These are phyloP conservation scores for Gossypium raimondii DNA, from an alignment of 345 rosid genomes.

Conservation along the genomic window DNA sequence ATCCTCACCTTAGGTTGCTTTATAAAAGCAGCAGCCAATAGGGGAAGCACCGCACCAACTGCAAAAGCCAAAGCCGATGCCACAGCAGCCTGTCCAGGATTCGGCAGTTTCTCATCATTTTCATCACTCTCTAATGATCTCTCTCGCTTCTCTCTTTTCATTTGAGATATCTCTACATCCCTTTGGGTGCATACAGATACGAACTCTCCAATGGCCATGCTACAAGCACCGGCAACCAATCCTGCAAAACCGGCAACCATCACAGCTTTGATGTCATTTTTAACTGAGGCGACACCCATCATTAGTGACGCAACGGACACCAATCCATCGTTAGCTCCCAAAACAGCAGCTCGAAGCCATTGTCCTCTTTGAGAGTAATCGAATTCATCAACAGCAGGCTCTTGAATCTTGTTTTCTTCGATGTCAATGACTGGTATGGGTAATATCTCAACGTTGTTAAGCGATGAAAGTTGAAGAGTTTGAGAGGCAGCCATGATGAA, in stretches of 20 bases:
- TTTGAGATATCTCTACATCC: conserved; percentile 57
- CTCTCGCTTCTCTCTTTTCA: conserved; percentile 30
- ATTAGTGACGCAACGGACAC: conserved; percentile 55
- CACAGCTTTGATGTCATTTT: conserved; percentile 59
- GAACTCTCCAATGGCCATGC: conserved; percentile 86
- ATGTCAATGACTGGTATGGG: neutral
- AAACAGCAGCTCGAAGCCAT: no score
- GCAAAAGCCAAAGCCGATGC: conserved; percentile 86
- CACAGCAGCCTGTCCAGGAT: conserved; percentile 75
- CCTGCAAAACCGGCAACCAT: conserved; percentile 69
- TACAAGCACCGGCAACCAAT: conserved; percentile 15
- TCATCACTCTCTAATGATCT: neutral
- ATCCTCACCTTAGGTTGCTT: conserved; percentile 57
- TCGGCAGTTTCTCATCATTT: conserved; percentile 48
- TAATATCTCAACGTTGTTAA: no score
- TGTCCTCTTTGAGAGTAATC: no score
- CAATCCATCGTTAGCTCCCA: no score
- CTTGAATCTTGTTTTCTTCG: neutral
- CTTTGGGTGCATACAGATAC: conserved; percentile 73
- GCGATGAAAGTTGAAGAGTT: neutral
- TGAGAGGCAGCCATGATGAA: conserved; percentile 22
- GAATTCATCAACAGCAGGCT: neutral
- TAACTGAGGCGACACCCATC: conserved; percentile 76
- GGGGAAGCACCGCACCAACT: conserved; percentile 76
- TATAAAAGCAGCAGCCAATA: conserved; percentile 75